These are phyloP conservation scores for Torulaspora delbrueckii DNA, from an alignment of 805 yeast species.

Conservation along the genomic window DNA sequence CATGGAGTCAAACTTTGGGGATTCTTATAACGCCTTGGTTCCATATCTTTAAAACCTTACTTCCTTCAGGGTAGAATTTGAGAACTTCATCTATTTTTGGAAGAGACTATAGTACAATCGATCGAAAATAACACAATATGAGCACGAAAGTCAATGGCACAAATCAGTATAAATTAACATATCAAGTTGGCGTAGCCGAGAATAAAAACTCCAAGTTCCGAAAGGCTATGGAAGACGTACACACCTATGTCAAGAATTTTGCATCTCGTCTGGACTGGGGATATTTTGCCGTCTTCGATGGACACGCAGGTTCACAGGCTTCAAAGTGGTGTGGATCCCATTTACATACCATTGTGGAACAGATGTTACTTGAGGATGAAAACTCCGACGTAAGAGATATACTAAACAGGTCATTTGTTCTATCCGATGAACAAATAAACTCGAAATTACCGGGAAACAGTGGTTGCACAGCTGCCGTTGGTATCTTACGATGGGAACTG, in stretches of 20 bases:
- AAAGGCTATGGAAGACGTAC: constrained; percentile 93
- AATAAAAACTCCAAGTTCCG: constrained; percentile 77
- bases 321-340: constrained; percentile 94
- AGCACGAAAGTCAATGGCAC: constrained; percentile 4
- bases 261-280: constrained; percentile 92
- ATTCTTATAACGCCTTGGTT: neutral
- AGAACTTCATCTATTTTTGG: constrained; percentile 3
- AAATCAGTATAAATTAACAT: constrained; percentile 49
- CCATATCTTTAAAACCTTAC: neutral
- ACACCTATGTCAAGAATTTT: constrained; percentile 85
- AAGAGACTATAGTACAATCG: neutral
- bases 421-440: constrained; percentile 67
- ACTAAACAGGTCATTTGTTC: constrained; percentile 62
- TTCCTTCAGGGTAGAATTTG: neutral
- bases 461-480: constrained; percentile 96
- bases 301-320: constrained; percentile 91
- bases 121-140: neutral
- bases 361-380: constrained; percentile 47
- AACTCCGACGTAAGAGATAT: constrained; percentile 56
- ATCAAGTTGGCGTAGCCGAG: constrained; percentile 87
- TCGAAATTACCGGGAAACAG: constrained; percentile 62
- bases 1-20: neutral
- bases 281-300: constrained; percentile 92
- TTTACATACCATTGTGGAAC: constrained; percentile 64
- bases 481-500: constrained; percentile 79